Percentiles rank a stretch among this genome's conserved stretches.
phyloP scores from a whole-genome alignment of 495 filamentous ascomycete species.

The Aspergillus homomorphus region DNA sequence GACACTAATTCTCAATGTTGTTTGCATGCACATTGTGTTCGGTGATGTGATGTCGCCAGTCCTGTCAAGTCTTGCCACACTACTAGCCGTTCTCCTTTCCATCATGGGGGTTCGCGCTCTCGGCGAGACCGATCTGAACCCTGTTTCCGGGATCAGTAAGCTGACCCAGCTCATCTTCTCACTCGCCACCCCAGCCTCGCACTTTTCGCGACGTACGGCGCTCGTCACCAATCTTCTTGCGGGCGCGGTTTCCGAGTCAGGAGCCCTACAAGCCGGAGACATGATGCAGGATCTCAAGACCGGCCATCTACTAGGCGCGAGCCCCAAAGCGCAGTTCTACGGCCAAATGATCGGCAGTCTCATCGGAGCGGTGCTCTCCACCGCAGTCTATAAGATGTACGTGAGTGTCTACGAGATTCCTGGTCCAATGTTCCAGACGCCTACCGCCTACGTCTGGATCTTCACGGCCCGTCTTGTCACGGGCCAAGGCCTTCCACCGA shows the following conservation, averaged over 20 bases:
- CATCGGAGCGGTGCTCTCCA: constrained; percentile 83
- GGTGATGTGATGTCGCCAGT: constrained; percentile 54
- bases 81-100: constrained; percentile 83
- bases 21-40: constrained; percentile 77
- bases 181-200: constrained; percentile 74
- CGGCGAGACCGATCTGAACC: constrained; percentile 95
- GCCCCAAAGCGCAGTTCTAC: constrained; percentile 93
- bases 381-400: constrained; percentile 88
- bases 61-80: constrained; percentile 77
- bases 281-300: constrained; percentile 99
- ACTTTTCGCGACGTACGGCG: constrained; percentile 55
- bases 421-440: constrained; percentile 85
- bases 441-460: constrained; percentile 94
- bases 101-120: constrained; percentile 95
- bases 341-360: constrained; percentile 90
- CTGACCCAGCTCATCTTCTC: constrained; percentile 93
- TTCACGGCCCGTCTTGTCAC: constrained; percentile 95
- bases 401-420: constrained; percentile 86
- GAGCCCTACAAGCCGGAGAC: constrained; percentile 92
- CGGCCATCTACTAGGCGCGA: constrained; percentile 85
- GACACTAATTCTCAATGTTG: constrained; percentile 75
- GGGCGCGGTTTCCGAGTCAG: constrained; percentile 84
- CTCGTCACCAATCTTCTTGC: constrained; percentile 91
- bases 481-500: constrained; percentile 78
- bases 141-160: constrained; percentile 94